A percentile compares a stretch with the other conserved stretches of the same genome.
Conservation (phyloP, 352 stramenopile genomes). For the Phytophthora agathidicida region DNA sequence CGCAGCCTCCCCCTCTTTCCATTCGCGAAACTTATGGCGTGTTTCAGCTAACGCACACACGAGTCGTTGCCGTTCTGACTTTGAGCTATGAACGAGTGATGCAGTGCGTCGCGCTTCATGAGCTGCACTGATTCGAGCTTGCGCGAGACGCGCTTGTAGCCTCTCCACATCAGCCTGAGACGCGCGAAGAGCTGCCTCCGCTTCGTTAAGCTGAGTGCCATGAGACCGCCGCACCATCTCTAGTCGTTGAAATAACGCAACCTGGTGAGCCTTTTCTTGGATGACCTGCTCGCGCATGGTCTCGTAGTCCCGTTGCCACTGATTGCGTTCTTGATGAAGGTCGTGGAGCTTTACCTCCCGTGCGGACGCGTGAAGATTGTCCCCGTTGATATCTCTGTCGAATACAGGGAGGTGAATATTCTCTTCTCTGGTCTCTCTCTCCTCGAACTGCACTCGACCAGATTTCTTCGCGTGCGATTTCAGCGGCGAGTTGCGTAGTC, state of each 20-base stretch:
- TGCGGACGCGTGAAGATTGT: slow-evolving; percentile 3
- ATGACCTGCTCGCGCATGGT: slow-evolving; percentile 41
- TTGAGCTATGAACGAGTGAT: slow-evolving; percentile 19
- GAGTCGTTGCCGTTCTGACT: slow-evolving; percentile 58
- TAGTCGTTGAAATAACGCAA: slow-evolving; percentile 36
- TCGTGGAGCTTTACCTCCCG: slow-evolving; percentile 32
- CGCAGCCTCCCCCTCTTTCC: slow-evolving; percentile 60
- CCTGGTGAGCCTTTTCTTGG: slow-evolving; percentile 36
- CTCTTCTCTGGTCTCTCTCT: slow-evolving; percentile 11
- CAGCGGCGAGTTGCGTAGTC: slow-evolving; percentile 31
- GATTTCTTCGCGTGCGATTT: slow-evolving; percentile 16
- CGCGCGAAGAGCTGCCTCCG: slow-evolving; percentile 19
- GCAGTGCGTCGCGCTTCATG: slow-evolving; percentile 40
- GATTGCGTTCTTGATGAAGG: slow-evolving; percentile 16
- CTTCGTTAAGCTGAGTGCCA: slow-evolving; percentile 17
- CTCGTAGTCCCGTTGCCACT: slow-evolving; percentile 34
- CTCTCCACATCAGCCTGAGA: slow-evolving; percentile 33
- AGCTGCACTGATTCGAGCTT: slow-evolving; percentile 19
- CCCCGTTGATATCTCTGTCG: neutral
- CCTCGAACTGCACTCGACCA: neutral
- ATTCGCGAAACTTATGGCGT: slow-evolving; percentile 69
- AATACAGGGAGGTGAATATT: neutral
- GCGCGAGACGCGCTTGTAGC: slow-evolving; percentile 26
- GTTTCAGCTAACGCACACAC: slow-evolving; percentile 60
- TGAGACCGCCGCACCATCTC: slow-evolving; percentile 25